Conservation (phyloP, 2,329 filamentous ascomycete species). For the Plenodomus tracheiphilus region DNA sequence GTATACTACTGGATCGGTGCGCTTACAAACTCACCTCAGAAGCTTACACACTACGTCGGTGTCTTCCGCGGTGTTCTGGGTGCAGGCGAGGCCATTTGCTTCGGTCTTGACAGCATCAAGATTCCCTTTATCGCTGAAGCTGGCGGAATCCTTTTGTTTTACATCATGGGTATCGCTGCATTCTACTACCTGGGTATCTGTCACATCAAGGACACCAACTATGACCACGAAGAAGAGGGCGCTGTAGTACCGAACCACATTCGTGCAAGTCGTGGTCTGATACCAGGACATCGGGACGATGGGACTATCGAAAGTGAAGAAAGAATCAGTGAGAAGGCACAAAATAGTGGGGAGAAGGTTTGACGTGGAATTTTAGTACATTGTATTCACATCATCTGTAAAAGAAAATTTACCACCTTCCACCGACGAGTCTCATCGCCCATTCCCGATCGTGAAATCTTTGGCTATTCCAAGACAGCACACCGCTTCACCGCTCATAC, state of each 20-base stretch:
- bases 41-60: conserved; percentile 37
- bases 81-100: conserved; percentile 36
- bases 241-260: conserved; percentile 34
- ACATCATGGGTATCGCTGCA: conserved; percentile 26
- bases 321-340: background rate
- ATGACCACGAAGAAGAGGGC: conserved; percentile 29
- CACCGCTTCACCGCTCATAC: too few relatives aligned
- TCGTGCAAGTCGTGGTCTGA: conserved; percentile 22
- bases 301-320: conserved; percentile 6
- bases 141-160: conserved; percentile 35
- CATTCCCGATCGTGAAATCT: too few relatives aligned
- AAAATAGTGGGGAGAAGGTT: conserved; percentile 1
- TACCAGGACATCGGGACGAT: conserved; percentile 15
- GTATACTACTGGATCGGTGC: conserved; percentile 40
- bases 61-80: conserved; percentile 36
- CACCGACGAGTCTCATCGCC: too few relatives aligned
- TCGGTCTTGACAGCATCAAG: conserved; percentile 36
- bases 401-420: too few relatives aligned
- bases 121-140: conserved; percentile 35
- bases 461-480: too few relatives aligned
- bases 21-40: conserved; percentile 36
- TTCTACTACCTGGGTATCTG: conserved; percentile 35
- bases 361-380: background rate
- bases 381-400: too few relatives aligned
- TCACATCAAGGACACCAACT: conserved; percentile 37